Base-by-base conservation (phyloP, 2,329 filamentous ascomycete species). In the Pseudocercospora cruenta region DNA sequence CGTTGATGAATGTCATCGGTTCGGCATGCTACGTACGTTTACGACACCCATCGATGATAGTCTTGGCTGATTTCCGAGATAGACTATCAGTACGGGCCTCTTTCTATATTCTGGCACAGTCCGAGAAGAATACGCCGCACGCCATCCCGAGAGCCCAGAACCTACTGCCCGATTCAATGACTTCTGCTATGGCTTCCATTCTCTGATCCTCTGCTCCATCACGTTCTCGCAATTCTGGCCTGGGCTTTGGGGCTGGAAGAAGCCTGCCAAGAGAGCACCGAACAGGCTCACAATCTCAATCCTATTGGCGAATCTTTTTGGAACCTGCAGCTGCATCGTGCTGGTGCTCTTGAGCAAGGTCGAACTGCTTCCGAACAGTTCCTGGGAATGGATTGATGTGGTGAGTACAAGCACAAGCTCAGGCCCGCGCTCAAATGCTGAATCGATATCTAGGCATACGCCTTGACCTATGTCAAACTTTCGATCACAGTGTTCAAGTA, bases 91-190 rank as follows among this genome's bases (percentile, higher is more conserved):
- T 70, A 96, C 91, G 58, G 78, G 83, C 12, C 83, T 88, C 1
- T 91, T 97, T 74, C 88, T 94, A 72, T 96, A 88, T 80, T 96
- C 92, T 21, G 85, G 91, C 1, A 80, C 87, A 16, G 90, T 98
- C 64, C 90, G 91, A 63, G 78, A 82, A 33, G 91, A 98, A 78
- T 99, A 98, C 82, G 93, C 93, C 19, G 85, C 86, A 19, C 89
- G 94, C 66, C 88, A 98, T 78, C 87, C 87, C 1, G 79, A 85
- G 54, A 88, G 89, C 4, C 88, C 91, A 8, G 87, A 90, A 43
- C 93, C 94, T 4, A 95, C 93, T 0, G 94, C 97, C 31, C 88
- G 91, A 62, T 87, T 92, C 80, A 98, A 98, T 80, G 94, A 99
- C 80, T 85, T 98, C 66, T 87, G 88, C 16, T 98, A 97, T 78